Evolutionary conservation across 78 protist genomes (phyloP), one percentile per base, ranked within the genome.

Genomic region (Dictyostelium capitatum): DNA sequence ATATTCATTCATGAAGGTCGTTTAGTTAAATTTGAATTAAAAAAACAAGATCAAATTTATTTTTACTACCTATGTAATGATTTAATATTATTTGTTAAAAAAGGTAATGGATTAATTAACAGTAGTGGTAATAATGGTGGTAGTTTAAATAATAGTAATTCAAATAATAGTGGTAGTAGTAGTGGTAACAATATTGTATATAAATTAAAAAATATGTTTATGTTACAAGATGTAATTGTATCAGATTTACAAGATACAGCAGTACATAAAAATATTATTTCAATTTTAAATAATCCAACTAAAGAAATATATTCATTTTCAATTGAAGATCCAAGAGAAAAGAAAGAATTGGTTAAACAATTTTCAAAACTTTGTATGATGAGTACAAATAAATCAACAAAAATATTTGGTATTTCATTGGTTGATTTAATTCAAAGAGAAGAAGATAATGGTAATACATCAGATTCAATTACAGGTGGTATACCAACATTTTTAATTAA

Each of bases 31-130:
- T 87, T 87, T 62, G 93, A 87, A 62, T 2, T 41, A 30, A 87
- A 87, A 64, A 87, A 87, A 51, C 83, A 87, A 65, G 93, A 87
- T 65, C 93, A 87, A 64, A 69, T 64, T 7, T 87, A 87, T 43
- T 87, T 46, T 20, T 87, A 87, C 32, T 64, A 64, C 37, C 69
- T 87, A 4, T 87, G 93, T 51, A 87, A 87, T 77, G 93, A 87
- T 87, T 62, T 87, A 10, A 87, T 87, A 37, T 28, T 87, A 43
- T 87, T 87, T 87, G 78, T 69, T 59, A 87, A 87, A 69, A 87
- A 87, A 50, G 19, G 56, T 6, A 73, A 6, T 73, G 70, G 70
- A 10, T 25, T 14, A 25, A 37, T 14, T 4, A 25, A 25, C 23
- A 25, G 1, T 23, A 10, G 69, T n/a, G 11, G 69, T 59, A 12